These are phyloP conservation scores for Aphelidium insulamus DNA, from an alignment of 371 early-diverging fungal genomes.

Conservation along the genomic window DNA sequence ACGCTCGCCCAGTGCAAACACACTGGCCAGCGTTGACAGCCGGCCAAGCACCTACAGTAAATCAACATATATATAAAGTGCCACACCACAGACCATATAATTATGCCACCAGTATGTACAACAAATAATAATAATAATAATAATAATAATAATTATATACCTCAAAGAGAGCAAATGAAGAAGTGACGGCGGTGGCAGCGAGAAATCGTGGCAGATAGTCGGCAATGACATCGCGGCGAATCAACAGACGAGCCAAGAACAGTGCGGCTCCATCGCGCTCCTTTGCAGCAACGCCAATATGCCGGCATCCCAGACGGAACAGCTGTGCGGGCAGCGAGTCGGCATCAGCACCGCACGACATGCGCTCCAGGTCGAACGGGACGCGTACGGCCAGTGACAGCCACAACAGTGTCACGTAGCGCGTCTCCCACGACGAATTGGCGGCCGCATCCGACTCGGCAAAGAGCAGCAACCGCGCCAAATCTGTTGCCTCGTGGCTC, in stretches of 20 bases:
- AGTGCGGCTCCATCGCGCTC: conserved; percentile 68
- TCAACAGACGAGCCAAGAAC: conserved; percentile 49
- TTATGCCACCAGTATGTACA: too few species aligned
- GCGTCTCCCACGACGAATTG: conserved; percentile 33
- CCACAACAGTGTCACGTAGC: conserved; percentile 61
- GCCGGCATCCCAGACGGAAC: not conserved
- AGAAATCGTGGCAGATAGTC: not conserved
- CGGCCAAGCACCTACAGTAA: too few species aligned
- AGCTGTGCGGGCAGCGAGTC: not conserved
- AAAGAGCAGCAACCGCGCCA: conserved; percentile 56
- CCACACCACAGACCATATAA: too few species aligned
- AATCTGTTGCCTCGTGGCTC: conserved; percentile 65
- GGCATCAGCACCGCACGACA: conserved; percentile 34
- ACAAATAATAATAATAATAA: too few species aligned
- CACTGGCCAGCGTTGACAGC: too few species aligned
- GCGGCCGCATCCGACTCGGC: conserved; percentile 8
- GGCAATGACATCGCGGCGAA: conserved; percentile 20
- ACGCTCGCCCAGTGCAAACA: too few species aligned
- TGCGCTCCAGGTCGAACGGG: conserved; percentile 67
- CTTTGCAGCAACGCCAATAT: conserved; percentile 50
- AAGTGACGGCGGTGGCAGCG: not conserved
- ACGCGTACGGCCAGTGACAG: conserved; percentile 71
- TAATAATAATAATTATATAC: too few species aligned
- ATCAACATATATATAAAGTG: too few species aligned
- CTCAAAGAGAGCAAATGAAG: too few species aligned